A percentile compares a stretch with the other conserved stretches of the same genome.
Evolutionary conservation across 148 eudicot genomes (phyloP).

Genomic region (Silene conica): DNA sequence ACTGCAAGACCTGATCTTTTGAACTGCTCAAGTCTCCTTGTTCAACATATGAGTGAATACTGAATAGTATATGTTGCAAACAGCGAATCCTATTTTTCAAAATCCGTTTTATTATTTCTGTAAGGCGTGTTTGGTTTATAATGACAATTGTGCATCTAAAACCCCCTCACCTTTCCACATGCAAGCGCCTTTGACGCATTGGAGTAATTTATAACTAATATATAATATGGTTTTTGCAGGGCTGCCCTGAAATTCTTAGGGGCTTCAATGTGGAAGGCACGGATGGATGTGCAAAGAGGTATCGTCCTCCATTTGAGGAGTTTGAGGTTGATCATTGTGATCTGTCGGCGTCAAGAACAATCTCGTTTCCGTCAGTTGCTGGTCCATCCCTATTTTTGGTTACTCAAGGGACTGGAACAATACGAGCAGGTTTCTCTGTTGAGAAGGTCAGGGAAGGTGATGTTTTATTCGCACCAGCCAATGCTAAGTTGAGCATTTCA

Average conservation of each 20-base stretch:
- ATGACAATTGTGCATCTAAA: too few species aligned
- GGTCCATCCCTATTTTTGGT: conserved; percentile 79
- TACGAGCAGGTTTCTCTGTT: conserved; percentile 26
- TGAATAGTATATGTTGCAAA: too few species aligned
- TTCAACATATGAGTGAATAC: too few species aligned
- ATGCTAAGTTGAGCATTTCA: conserved; percentile 38
- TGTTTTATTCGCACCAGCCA: conserved; percentile 71
- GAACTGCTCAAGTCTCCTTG: too few species aligned
- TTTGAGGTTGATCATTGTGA: conserved; percentile 80
- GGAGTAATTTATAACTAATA: not conserved
- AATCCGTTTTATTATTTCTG: too few species aligned
- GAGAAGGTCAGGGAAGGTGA: conserved; percentile 55
- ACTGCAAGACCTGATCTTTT: too few species aligned
- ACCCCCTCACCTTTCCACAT: not conserved
- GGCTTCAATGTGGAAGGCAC: conserved; percentile 50
- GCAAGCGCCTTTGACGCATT: not conserved
- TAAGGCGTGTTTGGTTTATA: too few species aligned
- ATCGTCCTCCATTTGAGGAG: conserved; percentile 80
- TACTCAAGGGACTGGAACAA: conserved; percentile 51
- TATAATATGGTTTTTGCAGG: conserved; percentile 42
- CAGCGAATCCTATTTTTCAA: too few species aligned
- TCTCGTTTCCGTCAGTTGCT: conserved; percentile 42
- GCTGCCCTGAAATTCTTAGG: conserved; percentile 52
- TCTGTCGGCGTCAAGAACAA: conserved; percentile 39
- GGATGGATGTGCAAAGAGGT: conserved; percentile 48